Evolutionary conservation across 225 moss, liverwort and hornwort species (phyloP), one percentile per base, ranked within the genome.

Genomic region (Physcomitrellopsis africana): DNA sequence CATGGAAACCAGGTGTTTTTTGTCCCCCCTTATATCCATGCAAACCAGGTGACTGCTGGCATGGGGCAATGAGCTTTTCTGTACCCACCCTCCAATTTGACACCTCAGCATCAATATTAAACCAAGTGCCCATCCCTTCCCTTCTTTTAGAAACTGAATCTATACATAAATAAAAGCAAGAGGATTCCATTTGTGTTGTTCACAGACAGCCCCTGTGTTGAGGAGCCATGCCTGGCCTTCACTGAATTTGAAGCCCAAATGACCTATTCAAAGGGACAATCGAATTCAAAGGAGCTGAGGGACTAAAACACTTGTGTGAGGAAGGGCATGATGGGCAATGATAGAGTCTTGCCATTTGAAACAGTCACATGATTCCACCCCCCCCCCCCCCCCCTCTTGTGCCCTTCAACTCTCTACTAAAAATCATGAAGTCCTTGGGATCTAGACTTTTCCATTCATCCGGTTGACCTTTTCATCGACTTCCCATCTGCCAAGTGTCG

Each of bases 401-500:
- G n/a, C n/a, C n/a, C n/a, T n/a, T n/a, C n/a, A n/a, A 29, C 20
- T 32, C 52, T 26, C 69, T 18, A 44, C 45, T 37, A 37, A 24
- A 63, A 26, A 80, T 55, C 69, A 22, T 19, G 51, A 61, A 4
- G 29, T 4, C 61, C 52, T 76, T n/a, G 76, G 22, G 51, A 51
- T 15, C 68, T 53, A 12, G 16, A 20, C 52, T 63, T 73, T 73
- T 51, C 11, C 44, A 32, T 15, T 17, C 48, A 47, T 51, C 19
- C 7, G 27, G 48, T 5, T 4, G 1, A 0, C 0, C 16, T 0
- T 0, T 11, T 32, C 20, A 43, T 65, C 70, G 8, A 56, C n/a
- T 3, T 13, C 2, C 0, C 3, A 16, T 0, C 0, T 61, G 81
- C 81, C 81, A 81, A 56, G 77, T 77, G 81, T 81, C 81, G 5